Evolutionary conservation across 1,284 basidiomycete genomes (phyloP).

Genomic region (Kalmanozyma brasiliensis): DNA sequence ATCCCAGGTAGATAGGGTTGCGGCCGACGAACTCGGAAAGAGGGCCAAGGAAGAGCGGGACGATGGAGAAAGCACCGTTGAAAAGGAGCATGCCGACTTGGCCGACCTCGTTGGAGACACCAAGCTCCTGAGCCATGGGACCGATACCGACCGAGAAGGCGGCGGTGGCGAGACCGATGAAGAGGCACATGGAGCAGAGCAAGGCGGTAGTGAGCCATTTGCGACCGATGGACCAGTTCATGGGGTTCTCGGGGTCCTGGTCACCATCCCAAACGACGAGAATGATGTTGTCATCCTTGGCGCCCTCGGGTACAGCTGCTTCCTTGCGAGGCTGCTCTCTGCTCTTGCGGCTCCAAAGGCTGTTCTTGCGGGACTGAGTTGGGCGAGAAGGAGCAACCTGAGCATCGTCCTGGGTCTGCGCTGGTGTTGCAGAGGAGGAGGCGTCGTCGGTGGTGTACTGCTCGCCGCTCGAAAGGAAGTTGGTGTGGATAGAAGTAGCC

Average conservation of each 20-base stretch:
- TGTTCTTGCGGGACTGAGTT: slow-evolving; percentile 42
- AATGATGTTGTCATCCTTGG: slow-evolving; percentile 52
- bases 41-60: slow-evolving; percentile 65
- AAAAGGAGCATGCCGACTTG: slow-evolving; percentile 66
- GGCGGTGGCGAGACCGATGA: slow-evolving; percentile 66
- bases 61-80: slow-evolving; percentile 58
- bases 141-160: slow-evolving; percentile 63
- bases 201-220: slow-evolving; percentile 60
- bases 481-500: slow-evolving; percentile 56
- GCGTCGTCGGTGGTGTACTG: slow-evolving; percentile 48
- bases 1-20: slow-evolving; percentile 64
- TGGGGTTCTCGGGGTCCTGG: slow-evolving; percentile 58
- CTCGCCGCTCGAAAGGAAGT: slow-evolving; percentile 53
- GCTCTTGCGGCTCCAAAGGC: slow-evolving; percentile 47
- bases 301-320: slow-evolving; percentile 27
- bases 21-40: slow-evolving; percentile 67
- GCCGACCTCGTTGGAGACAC: slow-evolving; percentile 59
- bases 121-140: slow-evolving; percentile 63
- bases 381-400: slow-evolving; percentile 9
- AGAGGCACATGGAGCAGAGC: slow-evolving; percentile 62
- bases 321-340: slow-evolving; percentile 33
- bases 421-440: slow-evolving; percentile 9
- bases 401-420: slow-evolving; percentile 1
- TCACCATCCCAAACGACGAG: slow-evolving; percentile 56
- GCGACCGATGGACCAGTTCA: slow-evolving; percentile 54